These are phyloP conservation scores for Exophiala calicioides DNA, from an alignment of 2,329 filamentous ascomycete species.

Conservation along the genomic window DNA sequence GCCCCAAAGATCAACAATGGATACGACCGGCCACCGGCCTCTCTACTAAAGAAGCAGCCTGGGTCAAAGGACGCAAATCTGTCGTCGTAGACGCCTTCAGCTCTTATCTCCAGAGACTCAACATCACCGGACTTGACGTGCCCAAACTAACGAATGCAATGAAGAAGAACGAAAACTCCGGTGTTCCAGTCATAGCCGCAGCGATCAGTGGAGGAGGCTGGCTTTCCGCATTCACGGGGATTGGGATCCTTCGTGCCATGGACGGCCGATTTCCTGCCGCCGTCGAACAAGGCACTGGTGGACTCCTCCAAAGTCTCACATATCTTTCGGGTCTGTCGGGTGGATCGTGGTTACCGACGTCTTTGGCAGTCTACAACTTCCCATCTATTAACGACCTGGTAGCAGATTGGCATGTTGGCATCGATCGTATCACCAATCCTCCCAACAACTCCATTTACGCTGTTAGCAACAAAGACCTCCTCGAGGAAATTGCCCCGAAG, in stretches of 20 bases:
- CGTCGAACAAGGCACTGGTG: constrained; percentile 12
- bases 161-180: constrained; percentile 51
- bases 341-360: constrained; percentile 13
- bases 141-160: constrained; percentile 1
- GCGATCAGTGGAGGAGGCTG: constrained; percentile 58
- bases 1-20: constrained; percentile 7
- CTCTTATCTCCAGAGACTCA: constrained; percentile 13
- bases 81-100: constrained; percentile 16
- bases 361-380: constrained; percentile 73
- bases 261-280: constrained; percentile 15
- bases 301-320: constrained; percentile 17
- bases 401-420: constrained; percentile 13
- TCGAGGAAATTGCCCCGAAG: constrained; percentile 40
- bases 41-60: constrained; percentile 8
- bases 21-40: constrained; percentile 9
- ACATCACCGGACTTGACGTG: constrained; percentile 13
- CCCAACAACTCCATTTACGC: constrained; percentile 36
- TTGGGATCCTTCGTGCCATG: constrained; percentile 13
- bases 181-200: constrained; percentile 68
- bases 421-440: constrained; percentile 35
- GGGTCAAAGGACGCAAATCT: constrained; percentile 16
- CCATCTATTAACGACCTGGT: constrained; percentile 60
- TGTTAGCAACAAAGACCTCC: constrained; percentile 36
- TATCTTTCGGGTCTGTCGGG: constrained; percentile 17
- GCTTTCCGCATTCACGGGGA: constrained; percentile 8